Evolutionary conservation across 1,284 basidiomycete genomes (phyloP), one percentile per base, ranked within the genome.

Genomic region (Athelia sp.): DNA sequence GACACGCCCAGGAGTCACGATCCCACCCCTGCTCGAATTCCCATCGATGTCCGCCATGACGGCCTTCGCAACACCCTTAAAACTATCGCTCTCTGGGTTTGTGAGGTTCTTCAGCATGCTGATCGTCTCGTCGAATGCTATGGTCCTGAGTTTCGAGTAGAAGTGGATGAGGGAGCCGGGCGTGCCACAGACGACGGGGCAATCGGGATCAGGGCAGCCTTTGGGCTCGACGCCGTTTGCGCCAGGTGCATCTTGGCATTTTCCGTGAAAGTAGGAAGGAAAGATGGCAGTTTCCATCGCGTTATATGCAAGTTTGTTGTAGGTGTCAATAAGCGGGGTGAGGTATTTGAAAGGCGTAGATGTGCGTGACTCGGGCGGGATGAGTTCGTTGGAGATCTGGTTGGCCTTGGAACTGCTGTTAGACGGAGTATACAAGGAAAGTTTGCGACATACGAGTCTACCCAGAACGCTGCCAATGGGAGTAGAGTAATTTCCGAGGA

Each of bases 161-260:
- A 80, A 84, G 64, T 87, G 83, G 6, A 83, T 76, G 56, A 89
- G 66, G 6, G 85, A 88, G 14, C 86, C 86, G n/a, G 87, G 84
- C 4, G 86, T 89, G 58, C 87, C 86, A 56, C 86, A 88, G 40
- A 87, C 76, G 50, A 86, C 75, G 29, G 83, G 78, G 61, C 87
- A 89, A 60, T 87, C 79, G 24, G 86, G 85, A 57, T 88, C 85
- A 2, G 87, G 86, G 57, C 87, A 90, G 23, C 87, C 87, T 3
- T 66, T 48, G 13, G 85, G 86, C 22, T 81, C 74, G 48, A 73
- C 65, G 45, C 76, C 81, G 50, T 79, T 69, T 6, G 55, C 59
- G n/a, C n/a, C n/a, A n/a, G n/a, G n/a, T 29, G 26, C 6, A 38
- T 70, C 59, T 56, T 79, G 76, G 58, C 87, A 89, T 66, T 87